phyloP scores from a whole-genome alignment of 139 green algal genomes.

The Monoraphidium neglectum region DNA sequence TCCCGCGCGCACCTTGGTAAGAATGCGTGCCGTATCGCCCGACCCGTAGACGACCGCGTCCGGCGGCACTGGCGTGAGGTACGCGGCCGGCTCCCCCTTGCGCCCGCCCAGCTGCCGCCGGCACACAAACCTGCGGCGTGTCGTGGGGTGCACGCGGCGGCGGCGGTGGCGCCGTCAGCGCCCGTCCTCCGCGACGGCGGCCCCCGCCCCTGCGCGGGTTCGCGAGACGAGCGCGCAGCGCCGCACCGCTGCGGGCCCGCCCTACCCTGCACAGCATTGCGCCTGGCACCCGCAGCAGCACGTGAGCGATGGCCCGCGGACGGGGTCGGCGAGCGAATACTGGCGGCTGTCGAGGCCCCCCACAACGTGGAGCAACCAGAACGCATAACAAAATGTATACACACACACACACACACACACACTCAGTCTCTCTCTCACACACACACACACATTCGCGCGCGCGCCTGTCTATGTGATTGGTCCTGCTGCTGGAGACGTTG shows the following conservation, averaged over 20 bases:
- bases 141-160: background rate
- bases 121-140: constrained; percentile 82
- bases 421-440: background rate
- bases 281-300: too few relatives aligned
- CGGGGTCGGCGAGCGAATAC: background rate
- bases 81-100: constrained; percentile 47
- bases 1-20: constrained; percentile 49
- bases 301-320: too few relatives aligned
- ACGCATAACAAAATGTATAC: background rate
- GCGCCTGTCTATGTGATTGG: constrained; percentile 56
- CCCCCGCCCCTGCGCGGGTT: background rate
- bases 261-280: too few relatives aligned
- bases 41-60: constrained; percentile 73
- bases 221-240: background rate
- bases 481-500: constrained; percentile 63
- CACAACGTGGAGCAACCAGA: background rate
- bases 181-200: too few relatives aligned
- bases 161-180: background rate
- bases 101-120: constrained; percentile 50
- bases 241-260: background rate
- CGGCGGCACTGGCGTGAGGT: constrained; percentile 63
- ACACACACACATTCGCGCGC: background rate
- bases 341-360: background rate
- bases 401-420: background rate
- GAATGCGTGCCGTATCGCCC: constrained; percentile 53